Conservation (phyloP, 2,329 filamentous ascomycete species). For the Cladorrhinum sp. region DNA sequence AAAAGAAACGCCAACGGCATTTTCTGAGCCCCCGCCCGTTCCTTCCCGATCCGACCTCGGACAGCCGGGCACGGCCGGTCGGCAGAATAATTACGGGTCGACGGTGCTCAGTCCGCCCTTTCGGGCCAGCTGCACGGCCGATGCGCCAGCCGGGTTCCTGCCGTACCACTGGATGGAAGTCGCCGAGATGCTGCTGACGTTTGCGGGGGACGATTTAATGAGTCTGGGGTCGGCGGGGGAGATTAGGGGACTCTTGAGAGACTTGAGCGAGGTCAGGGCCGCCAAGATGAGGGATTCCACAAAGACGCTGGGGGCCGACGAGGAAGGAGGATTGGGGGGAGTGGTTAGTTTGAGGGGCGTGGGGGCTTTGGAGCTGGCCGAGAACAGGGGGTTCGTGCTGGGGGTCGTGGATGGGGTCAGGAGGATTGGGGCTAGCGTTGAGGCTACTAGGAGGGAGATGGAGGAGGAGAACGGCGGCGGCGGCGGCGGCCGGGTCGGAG, state of each 20-base stretch:
- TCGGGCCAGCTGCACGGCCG: conserved; percentile 68
- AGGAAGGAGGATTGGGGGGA: conserved; percentile 64
- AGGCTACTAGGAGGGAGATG: conserved; percentile 72
- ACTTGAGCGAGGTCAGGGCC: conserved; percentile 81
- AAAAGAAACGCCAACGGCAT: conserved; percentile 64
- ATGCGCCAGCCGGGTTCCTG: conserved; percentile 65
- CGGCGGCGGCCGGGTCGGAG: neutral
- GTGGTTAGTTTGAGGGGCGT: conserved; percentile 69
- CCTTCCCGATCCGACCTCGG: conserved; percentile 50
- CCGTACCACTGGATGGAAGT: conserved; percentile 97
- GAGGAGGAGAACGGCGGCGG: conserved; percentile 56
- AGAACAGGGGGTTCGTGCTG: conserved; percentile 77
- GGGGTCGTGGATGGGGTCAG: conserved; percentile 86
- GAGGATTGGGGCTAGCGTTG: conserved; percentile 76
- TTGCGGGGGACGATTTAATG: conserved; percentile 77
- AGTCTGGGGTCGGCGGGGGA: conserved; percentile 55
- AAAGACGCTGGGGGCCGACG: conserved; percentile 58
- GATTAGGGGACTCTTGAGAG: conserved; percentile 71
- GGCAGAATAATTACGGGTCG: conserved; percentile 31
- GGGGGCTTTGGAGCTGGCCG: conserved; percentile 88
- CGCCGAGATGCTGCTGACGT: conserved; percentile 79
- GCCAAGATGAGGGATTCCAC: conserved; percentile 82
- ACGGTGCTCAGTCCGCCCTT: conserved; percentile 67
- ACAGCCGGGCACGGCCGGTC: conserved; percentile 43
- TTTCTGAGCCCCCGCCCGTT: conserved; percentile 72